Evolutionary conservation across 257 asterid species (phyloP), one percentile per base, ranked within the genome.

Genomic region (Echium plantagineum): DNA sequence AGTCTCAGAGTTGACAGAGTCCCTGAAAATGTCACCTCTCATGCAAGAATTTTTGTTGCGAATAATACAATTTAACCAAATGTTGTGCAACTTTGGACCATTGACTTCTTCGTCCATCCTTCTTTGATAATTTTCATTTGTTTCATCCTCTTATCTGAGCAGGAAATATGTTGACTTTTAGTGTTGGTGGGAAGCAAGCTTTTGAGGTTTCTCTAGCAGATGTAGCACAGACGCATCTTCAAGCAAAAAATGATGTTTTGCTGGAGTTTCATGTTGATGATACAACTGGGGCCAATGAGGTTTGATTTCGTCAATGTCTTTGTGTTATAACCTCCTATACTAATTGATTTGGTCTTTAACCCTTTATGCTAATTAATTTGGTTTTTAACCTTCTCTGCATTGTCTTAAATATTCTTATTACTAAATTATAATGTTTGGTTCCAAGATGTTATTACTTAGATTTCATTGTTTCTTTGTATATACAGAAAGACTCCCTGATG

Each of bases 401-500:
- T 62, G 15, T 55, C 15, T 53, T 32, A 55, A 48, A 31, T 55
- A 28, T 56, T 15, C 42, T 22, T 21, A 35, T 31, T 16, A 8
- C 15, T 54, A 21, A 55, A 6, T 19, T 6, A n/a, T 6, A 21
- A 17, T 2, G 38, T 15, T 3, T 35, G 46, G 46, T 9, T 35
- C 12, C 46, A 35, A 35, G 46, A 35, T 4, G 5, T 12, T 55
- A 1, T 21, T 16, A n/a, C 7, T 21, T 15, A 56, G 28, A 10
- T 56, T 28, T 19, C 51, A 32, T 17, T 52, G 17, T 8, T 19
- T 17, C 16, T 54, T 35, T 13, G 18, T 9, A 51, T 24, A 42
- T 73, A 55, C 86, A 91, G 98, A 91, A 91, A 91, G 98, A 91
- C 77, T 89, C 97, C 3, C 69, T 91, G 66, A 91, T 91, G 98